Conservation (phyloP, 1,284 basidiomycete species). For the Fomes fomentarius region DNA sequence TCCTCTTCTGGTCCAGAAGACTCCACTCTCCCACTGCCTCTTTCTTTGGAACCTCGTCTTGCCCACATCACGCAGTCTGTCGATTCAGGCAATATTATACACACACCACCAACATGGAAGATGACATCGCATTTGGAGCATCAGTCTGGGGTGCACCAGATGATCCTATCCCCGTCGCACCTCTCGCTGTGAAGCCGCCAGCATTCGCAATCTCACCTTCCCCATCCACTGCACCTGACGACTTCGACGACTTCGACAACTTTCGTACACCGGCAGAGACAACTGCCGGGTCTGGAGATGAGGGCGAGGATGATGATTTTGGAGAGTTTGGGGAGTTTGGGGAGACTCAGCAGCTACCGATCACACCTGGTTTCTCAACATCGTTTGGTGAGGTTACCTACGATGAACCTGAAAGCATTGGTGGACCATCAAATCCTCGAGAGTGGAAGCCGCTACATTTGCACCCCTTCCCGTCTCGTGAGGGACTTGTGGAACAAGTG, state of each 20-base stretch:
- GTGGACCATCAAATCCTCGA: conserved; percentile 44
- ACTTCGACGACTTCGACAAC: conserved; percentile 70
- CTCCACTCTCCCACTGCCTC: too few species aligned
- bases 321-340: conserved; percentile 89
- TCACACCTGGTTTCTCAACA: conserved; percentile 17
- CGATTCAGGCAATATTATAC: too few species aligned
- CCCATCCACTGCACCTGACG: conserved; percentile 44
- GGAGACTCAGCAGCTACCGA: conserved; percentile 52
- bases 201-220: conserved; percentile 30
- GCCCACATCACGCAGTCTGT: too few species aligned
- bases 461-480: conserved; percentile 61
- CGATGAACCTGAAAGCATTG: conserved; percentile 32
- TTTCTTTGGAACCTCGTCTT: too few species aligned
- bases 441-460: conserved; percentile 68
- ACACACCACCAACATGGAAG: conserved; percentile 62
- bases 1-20: too few species aligned
- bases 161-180: conserved; percentile 36
- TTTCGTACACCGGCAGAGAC: conserved; percentile 61
- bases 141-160: conserved; percentile 67
- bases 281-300: conserved; percentile 39
- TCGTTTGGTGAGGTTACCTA: conserved; percentile 41
- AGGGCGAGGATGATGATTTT: conserved; percentile 67
- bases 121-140: conserved; percentile 70
- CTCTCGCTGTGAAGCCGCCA: conserved; percentile 30
- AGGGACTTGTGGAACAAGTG: conserved; percentile 63